These are phyloP conservation scores for Hyphochytrium catenoides DNA, from an alignment of 352 stramenopile genomes.

Conservation along the genomic window DNA sequence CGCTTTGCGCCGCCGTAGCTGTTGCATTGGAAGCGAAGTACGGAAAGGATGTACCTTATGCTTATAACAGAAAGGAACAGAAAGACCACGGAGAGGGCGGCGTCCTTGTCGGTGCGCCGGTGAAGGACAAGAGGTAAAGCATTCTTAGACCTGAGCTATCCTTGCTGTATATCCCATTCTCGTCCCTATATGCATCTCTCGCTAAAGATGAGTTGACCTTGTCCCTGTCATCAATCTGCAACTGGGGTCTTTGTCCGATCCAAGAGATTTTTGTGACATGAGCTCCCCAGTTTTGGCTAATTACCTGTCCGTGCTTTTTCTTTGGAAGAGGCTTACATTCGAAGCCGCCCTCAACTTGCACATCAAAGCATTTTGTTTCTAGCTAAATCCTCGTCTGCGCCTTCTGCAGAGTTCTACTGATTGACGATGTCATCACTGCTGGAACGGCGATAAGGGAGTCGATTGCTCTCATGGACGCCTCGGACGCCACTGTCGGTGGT, in stretches of 20 bases:
- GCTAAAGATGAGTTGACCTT: too few relatives aligned
- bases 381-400: neutral
- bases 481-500: constrained; percentile 74
- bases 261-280: too few relatives aligned
- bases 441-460: constrained; percentile 93
- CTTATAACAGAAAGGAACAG: constrained; percentile 98
- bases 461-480: constrained; percentile 60
- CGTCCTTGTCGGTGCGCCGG: constrained; percentile 77
- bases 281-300: too few relatives aligned
- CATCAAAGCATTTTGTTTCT: neutral
- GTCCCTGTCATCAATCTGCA: too few relatives aligned
- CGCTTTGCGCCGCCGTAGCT: constrained; percentile 76
- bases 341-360: too few relatives aligned
- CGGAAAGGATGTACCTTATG: constrained; percentile 76
- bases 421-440: constrained; percentile 99
- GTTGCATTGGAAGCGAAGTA: constrained; percentile 73
- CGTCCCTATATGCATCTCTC: too few relatives aligned
- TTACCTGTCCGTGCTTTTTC: too few relatives aligned
- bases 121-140: constrained; percentile 77
- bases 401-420: constrained; percentile 69
- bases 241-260: too few relatives aligned
- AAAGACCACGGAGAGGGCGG: constrained; percentile 98
- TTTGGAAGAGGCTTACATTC: too few relatives aligned
- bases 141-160: too few relatives aligned
- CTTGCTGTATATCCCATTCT: too few relatives aligned